These are phyloP conservation scores for Berberis vulgaris DNA, from an alignment of 164 flowering plant species.

Conservation along the genomic window DNA sequence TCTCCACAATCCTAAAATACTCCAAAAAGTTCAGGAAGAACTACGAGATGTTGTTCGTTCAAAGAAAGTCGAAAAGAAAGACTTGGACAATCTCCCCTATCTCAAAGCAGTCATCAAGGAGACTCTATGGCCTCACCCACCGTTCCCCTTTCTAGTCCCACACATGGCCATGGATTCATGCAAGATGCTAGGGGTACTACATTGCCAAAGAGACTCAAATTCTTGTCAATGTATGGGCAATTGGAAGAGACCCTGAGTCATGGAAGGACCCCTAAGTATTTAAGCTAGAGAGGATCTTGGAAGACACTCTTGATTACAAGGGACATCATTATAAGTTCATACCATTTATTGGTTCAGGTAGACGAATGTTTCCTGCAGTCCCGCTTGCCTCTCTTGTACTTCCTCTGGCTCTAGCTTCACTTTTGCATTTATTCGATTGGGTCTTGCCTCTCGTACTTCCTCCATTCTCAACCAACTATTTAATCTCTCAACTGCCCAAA, in stretches of 20 bases:
- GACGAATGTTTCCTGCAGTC: too few species aligned
- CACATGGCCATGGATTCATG: neutral
- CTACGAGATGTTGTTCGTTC: neutral
- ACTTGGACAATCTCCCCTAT: neutral
- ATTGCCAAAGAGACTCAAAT: too few species aligned
- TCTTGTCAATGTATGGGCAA: too few species aligned
- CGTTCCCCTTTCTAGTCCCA: neutral
- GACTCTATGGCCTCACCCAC: neutral
- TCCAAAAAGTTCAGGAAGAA: neutral
- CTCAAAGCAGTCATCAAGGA: neutral
- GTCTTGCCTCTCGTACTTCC: too few species aligned
- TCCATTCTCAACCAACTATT: too few species aligned
- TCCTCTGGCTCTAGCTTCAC: neutral
- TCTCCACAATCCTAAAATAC: neutral
- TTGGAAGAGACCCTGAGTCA: too few species aligned
- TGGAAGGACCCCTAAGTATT: neutral
- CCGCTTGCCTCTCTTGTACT: neutral
- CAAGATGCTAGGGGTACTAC: neutral
- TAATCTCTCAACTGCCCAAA: too few species aligned
- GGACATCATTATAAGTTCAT: neutral
- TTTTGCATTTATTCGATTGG: neutral
- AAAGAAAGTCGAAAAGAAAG: neutral
- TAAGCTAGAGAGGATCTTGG: neutral
- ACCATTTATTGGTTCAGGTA: constrained; percentile 1
- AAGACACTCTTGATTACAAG: neutral